Evolutionary conservation across 108 stramenopile genomes (phyloP).

Genomic region (Aurantiochytrium sp.): DNA sequence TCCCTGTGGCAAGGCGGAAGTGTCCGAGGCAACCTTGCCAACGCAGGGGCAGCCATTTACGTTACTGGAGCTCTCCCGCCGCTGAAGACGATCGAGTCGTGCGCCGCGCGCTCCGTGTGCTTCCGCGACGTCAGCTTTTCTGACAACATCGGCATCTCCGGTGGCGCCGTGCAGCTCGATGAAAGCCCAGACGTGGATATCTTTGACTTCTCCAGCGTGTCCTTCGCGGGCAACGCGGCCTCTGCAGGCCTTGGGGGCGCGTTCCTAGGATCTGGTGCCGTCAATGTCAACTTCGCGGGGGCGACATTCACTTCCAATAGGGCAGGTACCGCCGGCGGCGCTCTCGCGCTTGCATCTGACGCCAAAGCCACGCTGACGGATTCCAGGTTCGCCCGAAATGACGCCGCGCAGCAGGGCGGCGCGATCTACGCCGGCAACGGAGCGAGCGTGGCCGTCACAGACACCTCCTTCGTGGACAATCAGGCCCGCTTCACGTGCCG

Average conservation of each 20-base stretch:
- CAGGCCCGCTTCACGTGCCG: background rate
- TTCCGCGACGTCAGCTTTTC: background rate
- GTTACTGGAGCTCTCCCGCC: background rate
- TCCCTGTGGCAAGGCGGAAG: background rate
- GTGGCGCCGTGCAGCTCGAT: too few relatives aligned
- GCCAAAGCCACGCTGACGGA: background rate
- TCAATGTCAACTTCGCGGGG: too few relatives aligned
- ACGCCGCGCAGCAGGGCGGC: background rate
- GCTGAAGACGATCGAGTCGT: background rate
- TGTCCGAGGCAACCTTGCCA: background rate
- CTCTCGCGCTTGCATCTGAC: background rate
- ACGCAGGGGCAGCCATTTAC: background rate
- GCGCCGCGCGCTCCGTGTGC: background rate
- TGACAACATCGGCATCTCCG: background rate
- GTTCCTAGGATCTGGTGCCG: too few relatives aligned
- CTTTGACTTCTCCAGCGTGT: too few relatives aligned
- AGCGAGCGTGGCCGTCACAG: background rate
- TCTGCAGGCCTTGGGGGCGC: too few relatives aligned
- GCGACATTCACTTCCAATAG: background rate
- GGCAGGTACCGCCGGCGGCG: background rate
- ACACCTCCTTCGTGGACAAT: background rate
- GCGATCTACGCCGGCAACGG: background rate
- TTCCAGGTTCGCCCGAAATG: background rate
- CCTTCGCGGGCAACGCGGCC: too few relatives aligned
- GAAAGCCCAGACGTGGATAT: too few relatives aligned